These are phyloP conservation scores for Apiospora arundinis DNA, from an alignment of 2,329 filamentous ascomycete species.

Conservation along the genomic window DNA sequence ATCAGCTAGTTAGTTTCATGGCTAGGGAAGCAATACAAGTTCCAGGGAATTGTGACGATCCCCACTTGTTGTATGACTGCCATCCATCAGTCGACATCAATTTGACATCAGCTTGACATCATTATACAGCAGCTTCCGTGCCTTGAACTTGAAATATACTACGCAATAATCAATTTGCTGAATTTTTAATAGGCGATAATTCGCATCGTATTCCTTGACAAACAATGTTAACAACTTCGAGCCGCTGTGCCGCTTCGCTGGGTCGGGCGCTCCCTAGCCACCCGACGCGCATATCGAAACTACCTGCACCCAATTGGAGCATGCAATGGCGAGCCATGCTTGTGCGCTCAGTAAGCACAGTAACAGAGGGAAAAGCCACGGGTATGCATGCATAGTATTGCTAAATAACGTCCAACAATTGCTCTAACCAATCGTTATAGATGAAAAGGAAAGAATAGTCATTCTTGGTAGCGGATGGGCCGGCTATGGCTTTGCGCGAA, in stretches of 20 bases:
- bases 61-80: too few species aligned
- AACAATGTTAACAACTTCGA: neutral
- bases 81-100: too few species aligned
- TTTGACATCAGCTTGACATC: conserved; percentile 9
- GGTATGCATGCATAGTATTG: neutral
- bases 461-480: conserved; percentile 83
- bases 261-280: neutral
- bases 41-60: too few species aligned
- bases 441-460: conserved; percentile 62
- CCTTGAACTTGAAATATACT: neutral
- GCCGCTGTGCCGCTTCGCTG: neutral
- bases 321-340: neutral
- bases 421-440: conserved; percentile 23
- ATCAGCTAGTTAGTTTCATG: too few species aligned
- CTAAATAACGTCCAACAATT: neutral
- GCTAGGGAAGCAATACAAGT: too few species aligned
- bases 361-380: neutral
- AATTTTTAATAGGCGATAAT: neutral
- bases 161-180: neutral
- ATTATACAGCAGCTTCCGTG: neutral
- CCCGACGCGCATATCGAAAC: neutral
- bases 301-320: neutral
- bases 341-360: conserved; percentile 14
- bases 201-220: neutral
- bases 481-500: conserved; percentile 77